Percentiles rank a stretch among this genome's conserved stretches.
These are phyloP conservation scores for Aspergillus pseudoterreus DNA, from an alignment of 2,329 filamentous ascomycete genomes.

Conservation along the genomic window DNA sequence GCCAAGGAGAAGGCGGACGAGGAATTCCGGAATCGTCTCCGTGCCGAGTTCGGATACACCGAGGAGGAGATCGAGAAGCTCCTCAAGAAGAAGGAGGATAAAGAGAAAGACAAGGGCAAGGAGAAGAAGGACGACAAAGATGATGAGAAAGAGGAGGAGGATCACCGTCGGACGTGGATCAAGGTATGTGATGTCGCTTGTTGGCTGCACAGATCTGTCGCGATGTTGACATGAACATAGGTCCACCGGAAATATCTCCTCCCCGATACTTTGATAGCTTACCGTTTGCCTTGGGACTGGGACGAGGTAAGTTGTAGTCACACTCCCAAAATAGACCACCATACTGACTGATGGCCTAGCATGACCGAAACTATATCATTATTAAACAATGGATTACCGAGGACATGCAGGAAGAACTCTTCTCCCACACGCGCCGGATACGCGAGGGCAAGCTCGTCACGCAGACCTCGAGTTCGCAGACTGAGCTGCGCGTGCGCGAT, in stretches of 20 bases:
- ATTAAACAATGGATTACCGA: conserved; percentile 72
- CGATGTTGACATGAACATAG: conserved; percentile 18
- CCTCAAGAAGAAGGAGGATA: conserved; percentile 34
- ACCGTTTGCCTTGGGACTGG: conserved; percentile 45
- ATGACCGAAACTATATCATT: conserved; percentile 65
- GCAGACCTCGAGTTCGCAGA: conserved; percentile 33
- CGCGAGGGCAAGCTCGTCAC: conserved; percentile 50
- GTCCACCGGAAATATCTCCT: conserved; percentile 45
- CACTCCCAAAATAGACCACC: not conserved
- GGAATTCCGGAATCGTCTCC: conserved; percentile 35
- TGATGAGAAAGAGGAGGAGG: conserved; percentile 31
- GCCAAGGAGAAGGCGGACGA: conserved; percentile 28
- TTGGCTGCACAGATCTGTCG: conserved; percentile 5
- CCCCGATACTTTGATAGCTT: conserved; percentile 46
- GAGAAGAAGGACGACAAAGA: conserved; percentile 31
- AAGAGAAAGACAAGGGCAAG: conserved; percentile 32
- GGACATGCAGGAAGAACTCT: conserved; percentile 67
- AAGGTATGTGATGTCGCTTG: conserved; percentile 30
- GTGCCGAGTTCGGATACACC: conserved; percentile 36
- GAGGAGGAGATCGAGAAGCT: conserved; percentile 43
- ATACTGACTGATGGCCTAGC: conserved; percentile 26
- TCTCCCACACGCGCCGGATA: conserved; percentile 64
- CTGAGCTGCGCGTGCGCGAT: conserved; percentile 42
- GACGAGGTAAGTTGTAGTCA: conserved; percentile 37
- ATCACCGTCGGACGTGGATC: conserved; percentile 38